Evolutionary conservation across 495 filamentous ascomycete genomes (phyloP).

Genomic region (Tuber magnatum): DNA sequence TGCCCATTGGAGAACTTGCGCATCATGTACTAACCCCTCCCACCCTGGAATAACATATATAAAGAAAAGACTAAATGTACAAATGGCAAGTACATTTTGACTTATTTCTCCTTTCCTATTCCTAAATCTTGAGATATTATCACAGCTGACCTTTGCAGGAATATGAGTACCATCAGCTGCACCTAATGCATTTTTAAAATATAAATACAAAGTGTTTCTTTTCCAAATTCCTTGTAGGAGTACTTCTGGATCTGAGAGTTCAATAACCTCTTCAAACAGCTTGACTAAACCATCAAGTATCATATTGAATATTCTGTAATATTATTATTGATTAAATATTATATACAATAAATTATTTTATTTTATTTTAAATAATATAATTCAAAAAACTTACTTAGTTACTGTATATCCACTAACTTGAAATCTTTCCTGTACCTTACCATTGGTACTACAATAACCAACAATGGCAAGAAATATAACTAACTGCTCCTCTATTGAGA

Average conservation of each 20-base stretch:
- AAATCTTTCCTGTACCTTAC: not conserved
- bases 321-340: not conserved
- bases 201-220: not conserved
- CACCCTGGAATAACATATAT: too few species aligned
- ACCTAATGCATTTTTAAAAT: not conserved
- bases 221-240: not conserved
- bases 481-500: not conserved
- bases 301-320: not conserved
- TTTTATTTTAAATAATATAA: not conserved
- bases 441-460: not conserved
- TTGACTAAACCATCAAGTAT: not conserved
- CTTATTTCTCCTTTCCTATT: too few species aligned
- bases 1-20: too few species aligned
- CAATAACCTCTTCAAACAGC: not conserved
- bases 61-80: too few species aligned
- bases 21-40: too few species aligned
- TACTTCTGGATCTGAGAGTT: not conserved
- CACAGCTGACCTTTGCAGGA: too few species aligned
- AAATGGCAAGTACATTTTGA: too few species aligned
- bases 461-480: not conserved
- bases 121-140: too few species aligned
- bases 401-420: not conserved
- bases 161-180: not conserved
- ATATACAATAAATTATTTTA: not conserved
- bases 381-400: not conserved